A percentile compares a stretch with the other conserved stretches of the same genome.
Evolutionary conservation across 345 rosid species (phyloP).

Genomic region (Rhizophora mangle): DNA sequence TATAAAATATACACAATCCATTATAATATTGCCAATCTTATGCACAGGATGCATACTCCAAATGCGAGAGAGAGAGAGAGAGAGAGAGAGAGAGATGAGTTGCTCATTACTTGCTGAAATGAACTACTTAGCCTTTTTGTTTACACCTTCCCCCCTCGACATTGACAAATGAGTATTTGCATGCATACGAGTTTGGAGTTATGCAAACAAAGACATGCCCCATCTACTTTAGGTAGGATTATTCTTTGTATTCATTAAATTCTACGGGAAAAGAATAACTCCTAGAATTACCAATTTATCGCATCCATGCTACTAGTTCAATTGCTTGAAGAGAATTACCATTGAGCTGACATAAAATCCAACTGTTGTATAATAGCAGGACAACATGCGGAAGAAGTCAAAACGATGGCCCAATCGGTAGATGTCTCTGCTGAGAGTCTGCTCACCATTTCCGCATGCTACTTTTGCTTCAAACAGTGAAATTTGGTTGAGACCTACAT

Average conservation of each 20-base stretch:
- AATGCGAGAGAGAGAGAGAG: too few relatives aligned
- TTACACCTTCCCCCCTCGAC: background rate
- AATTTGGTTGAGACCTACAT: conserved; percentile 95
- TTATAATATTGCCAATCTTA: too few relatives aligned
- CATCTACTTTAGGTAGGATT: background rate
- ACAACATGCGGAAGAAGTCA: conserved; percentile 96
- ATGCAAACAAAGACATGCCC: background rate
- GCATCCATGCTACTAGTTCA: background rate
- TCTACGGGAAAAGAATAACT: conserved; percentile 3
- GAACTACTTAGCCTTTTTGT: background rate
- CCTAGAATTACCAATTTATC: background rate
- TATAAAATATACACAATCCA: background rate
- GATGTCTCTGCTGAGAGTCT: conserved; percentile 85
- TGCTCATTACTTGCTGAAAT: too few relatives aligned
- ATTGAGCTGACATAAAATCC: conserved; percentile 87
- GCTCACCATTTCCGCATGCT: conserved; percentile 98
- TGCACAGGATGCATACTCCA: background rate
- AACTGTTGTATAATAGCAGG: conserved; percentile 78
- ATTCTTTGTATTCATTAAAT: background rate
- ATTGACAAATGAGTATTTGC: background rate
- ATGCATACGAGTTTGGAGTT: background rate
- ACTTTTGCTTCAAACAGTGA: conserved; percentile 98
- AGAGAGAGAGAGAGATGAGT: background rate
- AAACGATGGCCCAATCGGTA: conserved; percentile 95
- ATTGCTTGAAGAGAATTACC: conserved; percentile 47